Evolutionary conservation across 192 early-diverging fungal genomes (phyloP), one percentile per base, ranked within the genome.

Genomic region (Rhizoclosmatium sp.): DNA sequence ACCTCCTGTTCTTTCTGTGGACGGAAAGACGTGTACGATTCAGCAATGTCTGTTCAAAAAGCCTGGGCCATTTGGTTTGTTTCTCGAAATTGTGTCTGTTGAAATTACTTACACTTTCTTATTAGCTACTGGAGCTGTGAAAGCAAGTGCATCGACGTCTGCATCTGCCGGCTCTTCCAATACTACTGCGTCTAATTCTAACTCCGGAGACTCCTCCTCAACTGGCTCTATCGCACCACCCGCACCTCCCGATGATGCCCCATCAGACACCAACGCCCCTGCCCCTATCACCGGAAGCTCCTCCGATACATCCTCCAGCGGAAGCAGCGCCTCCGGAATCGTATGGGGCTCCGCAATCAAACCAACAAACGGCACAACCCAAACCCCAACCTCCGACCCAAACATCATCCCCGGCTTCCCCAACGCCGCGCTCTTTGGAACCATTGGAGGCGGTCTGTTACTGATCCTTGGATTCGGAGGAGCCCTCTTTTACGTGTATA

Each of bases 1-100:
- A 21, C 19, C 19, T 12, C 14, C 31, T 12, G 14, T 39, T 2
- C 21, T 65, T 12, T 21, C 19, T 41, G 62, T 14, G 21, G 62
- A 65, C 41, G 31, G 31, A 65, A 65, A 65, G 62, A 65, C 62
- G 62, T 65, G 62, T 39, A 65, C 62, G 2, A 65, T 65, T 0
- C n/a, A 65, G 14, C 62, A 65, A 41, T 65, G 62, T 39, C 2
- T 65, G n/a, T 65, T 65, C 41, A 41, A 12, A 14, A 21, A 21
- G 12, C 62, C 62, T 5, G 62, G 19, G 0, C 12, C 41, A 23
- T 23, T 16, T 59, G 58, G 21, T 16, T 59, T 59, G 2, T 2
- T 3, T 14, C 16, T 21, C 21, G 16, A 0, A 16, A n/a, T 5
- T 59, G 2, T 59, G 16, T n/a, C 12, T 59, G 0, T 5, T 5